A percentile compares a stretch with the other conserved stretches of the same genome.
phyloP scores from a whole-genome alignment of 2,329 filamentous ascomycete species.

The Colletotrichum kahawae region DNA sequence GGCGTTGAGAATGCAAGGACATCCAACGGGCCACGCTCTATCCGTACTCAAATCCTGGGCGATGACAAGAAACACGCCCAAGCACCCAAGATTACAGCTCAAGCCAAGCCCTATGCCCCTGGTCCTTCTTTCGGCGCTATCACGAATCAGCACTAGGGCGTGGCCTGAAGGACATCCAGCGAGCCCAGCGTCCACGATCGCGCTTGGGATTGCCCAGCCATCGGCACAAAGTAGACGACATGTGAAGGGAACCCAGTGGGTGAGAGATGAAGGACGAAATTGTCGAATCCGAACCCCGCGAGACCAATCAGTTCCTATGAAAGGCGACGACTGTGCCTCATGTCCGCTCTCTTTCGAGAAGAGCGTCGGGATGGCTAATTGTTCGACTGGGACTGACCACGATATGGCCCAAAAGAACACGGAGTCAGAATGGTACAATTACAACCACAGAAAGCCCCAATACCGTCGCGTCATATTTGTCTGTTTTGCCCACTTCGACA shows the following conservation, averaged over 20 bases:
- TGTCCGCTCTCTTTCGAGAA: background rate
- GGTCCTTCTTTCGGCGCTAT: background rate
- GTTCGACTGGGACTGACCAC: background rate
- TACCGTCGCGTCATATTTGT: background rate
- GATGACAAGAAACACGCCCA: background rate
- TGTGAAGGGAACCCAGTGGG: background rate
- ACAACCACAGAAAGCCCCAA: background rate
- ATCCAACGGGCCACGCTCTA: background rate
- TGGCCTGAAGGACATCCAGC: background rate
- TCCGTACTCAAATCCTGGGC: background rate
- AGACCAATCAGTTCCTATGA: background rate
- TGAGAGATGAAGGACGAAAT: background rate
- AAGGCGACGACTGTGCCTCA: background rate
- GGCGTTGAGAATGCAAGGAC: background rate
- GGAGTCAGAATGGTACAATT: background rate
- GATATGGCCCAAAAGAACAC: background rate
- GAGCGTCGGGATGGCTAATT: background rate
- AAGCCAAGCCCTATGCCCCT: conserved; percentile 10
- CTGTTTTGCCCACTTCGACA: background rate
- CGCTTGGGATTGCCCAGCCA: background rate
- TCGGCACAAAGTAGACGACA: background rate
- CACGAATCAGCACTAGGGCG: background rate
- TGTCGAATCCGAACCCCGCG: background rate
- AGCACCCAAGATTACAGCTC: background rate
- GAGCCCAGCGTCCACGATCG: background rate